phyloP scores from a whole-genome alignment of 768 basidiomycete genomes.

The Boletellus emodensis region DNA sequence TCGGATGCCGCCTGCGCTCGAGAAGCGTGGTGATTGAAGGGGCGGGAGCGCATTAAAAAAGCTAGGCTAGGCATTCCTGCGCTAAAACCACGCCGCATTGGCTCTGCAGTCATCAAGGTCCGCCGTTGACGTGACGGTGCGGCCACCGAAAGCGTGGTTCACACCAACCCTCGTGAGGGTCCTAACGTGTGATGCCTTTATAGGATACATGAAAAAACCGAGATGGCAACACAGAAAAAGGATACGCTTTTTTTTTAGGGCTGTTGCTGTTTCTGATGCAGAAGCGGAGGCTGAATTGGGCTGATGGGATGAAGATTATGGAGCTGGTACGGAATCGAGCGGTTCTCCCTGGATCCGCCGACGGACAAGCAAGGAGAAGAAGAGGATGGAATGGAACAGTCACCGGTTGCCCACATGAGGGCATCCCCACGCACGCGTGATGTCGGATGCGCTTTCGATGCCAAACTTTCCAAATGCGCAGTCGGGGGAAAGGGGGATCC shows the following conservation, averaged over 20 bases:
- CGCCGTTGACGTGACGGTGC: conserved; percentile 7
- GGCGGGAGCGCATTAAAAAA: too few species aligned
- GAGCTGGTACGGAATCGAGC: conserved; percentile 2
- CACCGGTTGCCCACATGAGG: too few species aligned
- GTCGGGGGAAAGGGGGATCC: conserved; percentile 3
- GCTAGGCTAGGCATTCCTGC: too few species aligned
- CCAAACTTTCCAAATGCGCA: conserved; percentile 26
- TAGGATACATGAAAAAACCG: conserved; percentile 22
- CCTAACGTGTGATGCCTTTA: conserved; percentile 8
- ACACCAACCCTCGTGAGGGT: conserved; percentile 6
- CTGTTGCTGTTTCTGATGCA: conserved; percentile 1
- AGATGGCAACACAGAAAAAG: background rate
- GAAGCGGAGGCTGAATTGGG: conserved; percentile 1
- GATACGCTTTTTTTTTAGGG: conserved; percentile 11
- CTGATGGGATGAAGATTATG: background rate
- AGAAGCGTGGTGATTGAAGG: too few species aligned
- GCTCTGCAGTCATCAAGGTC: too few species aligned
- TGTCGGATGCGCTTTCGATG: conserved; percentile 18
- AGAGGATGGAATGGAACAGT: background rate
- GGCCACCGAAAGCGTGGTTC: conserved; percentile 9
- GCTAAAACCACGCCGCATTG: too few species aligned
- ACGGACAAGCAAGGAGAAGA: background rate
- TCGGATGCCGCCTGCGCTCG: background rate
- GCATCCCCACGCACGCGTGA: background rate
- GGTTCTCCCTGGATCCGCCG: conserved; percentile 2